These are phyloP conservation scores for Jaapia argillacea DNA, from an alignment of 768 basidiomycete species.

Conservation along the genomic window DNA sequence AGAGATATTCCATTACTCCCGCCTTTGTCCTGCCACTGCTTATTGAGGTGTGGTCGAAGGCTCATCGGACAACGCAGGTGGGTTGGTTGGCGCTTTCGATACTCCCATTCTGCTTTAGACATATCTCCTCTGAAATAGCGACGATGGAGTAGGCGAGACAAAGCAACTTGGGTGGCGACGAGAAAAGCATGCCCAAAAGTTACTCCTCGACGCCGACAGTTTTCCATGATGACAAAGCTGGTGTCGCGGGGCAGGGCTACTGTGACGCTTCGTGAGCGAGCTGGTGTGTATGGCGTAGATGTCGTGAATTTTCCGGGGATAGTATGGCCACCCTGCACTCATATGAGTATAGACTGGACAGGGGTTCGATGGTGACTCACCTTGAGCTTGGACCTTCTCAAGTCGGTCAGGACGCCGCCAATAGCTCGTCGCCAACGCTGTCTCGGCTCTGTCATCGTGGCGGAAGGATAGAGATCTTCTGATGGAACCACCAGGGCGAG, in stretches of 20 bases:
- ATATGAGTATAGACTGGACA: too few species aligned
- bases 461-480: constrained; percentile 25
- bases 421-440: constrained; percentile 37
- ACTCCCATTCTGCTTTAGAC: constrained; percentile 39
- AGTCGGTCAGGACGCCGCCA: constrained; percentile 24
- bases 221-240: constrained; percentile 21
- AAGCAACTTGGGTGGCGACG: constrained; percentile 40
- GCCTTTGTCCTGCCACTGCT: constrained; percentile 33
- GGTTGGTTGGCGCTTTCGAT: constrained; percentile 38
- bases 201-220: constrained; percentile 30
- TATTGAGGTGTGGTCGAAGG: constrained; percentile 38
- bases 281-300: constrained; percentile 24
- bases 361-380: too few species aligned
- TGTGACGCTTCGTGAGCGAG: constrained; percentile 20
- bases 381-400: constrained; percentile 22
- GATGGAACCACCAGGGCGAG: constrained; percentile 30
- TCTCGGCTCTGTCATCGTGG: constrained; percentile 22
- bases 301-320: constrained; percentile 33
- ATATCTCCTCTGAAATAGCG: constrained; percentile 39
- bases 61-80: constrained; percentile 38
- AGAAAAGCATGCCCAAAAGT: constrained; percentile 44
- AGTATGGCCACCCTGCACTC: constrained; percentile 47
- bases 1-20: constrained; percentile 34
- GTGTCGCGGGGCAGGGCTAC: constrained; percentile 18
- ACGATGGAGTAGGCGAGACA: constrained; percentile 39